phyloP scores from a whole-genome alignment of 1,284 basidiomycete genomes.

The Pseudomicrostroma phylloplanum region DNA sequence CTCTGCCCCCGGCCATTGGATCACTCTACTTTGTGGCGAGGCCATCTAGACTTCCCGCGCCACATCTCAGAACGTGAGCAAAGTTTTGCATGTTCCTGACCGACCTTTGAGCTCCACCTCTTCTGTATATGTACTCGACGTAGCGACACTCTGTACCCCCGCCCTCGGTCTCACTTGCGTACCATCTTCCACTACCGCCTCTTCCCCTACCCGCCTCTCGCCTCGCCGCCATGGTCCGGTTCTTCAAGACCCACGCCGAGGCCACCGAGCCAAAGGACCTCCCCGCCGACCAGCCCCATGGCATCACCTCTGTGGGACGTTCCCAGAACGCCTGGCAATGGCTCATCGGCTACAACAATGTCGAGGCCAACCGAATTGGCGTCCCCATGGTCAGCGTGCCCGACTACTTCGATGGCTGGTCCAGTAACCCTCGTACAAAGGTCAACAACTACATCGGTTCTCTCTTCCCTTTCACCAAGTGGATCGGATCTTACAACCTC shows the following conservation, averaged over 20 bases:
- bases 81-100: too few relatives aligned
- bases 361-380: slow-evolving; percentile 43
- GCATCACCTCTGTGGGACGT: neutral
- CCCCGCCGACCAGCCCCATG: neutral
- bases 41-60: too few relatives aligned
- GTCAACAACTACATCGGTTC: slow-evolving; percentile 33
- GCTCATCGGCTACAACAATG: slow-evolving; percentile 40
- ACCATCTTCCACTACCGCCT: neutral
- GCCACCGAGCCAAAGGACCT: neutral
- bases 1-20: too few relatives aligned
- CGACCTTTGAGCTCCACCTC: too few relatives aligned
- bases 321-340: slow-evolving; percentile 12
- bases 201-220: neutral
- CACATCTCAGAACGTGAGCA: too few relatives aligned
- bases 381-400: slow-evolving; percentile 43
- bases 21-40: too few relatives aligned
- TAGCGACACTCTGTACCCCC: neutral
- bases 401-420: slow-evolving; percentile 36
- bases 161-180: neutral
- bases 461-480: slow-evolving; percentile 50
- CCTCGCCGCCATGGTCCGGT: neutral
- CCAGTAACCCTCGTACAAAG: slow-evolving; percentile 23
- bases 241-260: neutral
- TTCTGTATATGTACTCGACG: too few relatives aligned
- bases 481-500: slow-evolving; percentile 51